These are phyloP conservation scores for Arthrobotrys megalospora DNA, from an alignment of 2,329 filamentous ascomycete genomes.

Conservation along the genomic window DNA sequence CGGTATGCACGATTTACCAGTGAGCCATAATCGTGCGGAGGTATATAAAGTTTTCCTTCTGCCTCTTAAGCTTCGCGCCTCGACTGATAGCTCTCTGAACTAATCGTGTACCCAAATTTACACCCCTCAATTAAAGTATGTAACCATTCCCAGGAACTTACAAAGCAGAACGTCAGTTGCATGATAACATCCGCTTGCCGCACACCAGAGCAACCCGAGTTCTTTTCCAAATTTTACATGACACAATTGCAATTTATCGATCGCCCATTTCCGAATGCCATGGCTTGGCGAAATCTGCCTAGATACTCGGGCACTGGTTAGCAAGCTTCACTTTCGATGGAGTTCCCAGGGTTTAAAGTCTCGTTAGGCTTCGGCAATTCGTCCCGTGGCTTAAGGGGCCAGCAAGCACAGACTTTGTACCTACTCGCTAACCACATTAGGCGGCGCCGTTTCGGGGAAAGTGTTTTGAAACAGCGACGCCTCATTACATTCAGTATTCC, in stretches of 20 bases:
- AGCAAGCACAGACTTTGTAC: neutral
- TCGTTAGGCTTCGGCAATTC: slow-evolving; percentile 33
- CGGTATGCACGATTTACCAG: neutral
- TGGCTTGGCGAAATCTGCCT: neutral
- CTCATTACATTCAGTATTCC: neutral
- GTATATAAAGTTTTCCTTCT: neutral
- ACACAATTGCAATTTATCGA: slow-evolving; percentile 18
- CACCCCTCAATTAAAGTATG: too few relatives aligned
- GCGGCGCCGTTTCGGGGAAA: slow-evolving; percentile 25
- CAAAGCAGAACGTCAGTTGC: neutral
- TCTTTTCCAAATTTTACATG: slow-evolving; percentile 4
- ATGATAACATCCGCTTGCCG: neutral
- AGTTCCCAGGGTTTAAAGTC: slow-evolving; percentile 11
- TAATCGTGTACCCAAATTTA: too few relatives aligned
- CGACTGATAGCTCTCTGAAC: too few relatives aligned
- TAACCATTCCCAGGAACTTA: too few relatives aligned
- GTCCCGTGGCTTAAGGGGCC: slow-evolving; percentile 17
- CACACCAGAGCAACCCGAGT: neutral
- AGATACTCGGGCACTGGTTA: neutral
- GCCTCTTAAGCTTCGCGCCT: too few relatives aligned
- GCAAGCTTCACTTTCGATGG: neutral
- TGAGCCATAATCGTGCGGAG: neutral
- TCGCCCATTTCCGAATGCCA: slow-evolving; percentile 21
- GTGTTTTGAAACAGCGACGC: slow-evolving; percentile 32
- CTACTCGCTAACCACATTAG: slow-evolving; percentile 15